Evolutionary conservation across 1,284 basidiomycete genomes (phyloP).

Genomic region (Rhodotorula glutinis): DNA sequence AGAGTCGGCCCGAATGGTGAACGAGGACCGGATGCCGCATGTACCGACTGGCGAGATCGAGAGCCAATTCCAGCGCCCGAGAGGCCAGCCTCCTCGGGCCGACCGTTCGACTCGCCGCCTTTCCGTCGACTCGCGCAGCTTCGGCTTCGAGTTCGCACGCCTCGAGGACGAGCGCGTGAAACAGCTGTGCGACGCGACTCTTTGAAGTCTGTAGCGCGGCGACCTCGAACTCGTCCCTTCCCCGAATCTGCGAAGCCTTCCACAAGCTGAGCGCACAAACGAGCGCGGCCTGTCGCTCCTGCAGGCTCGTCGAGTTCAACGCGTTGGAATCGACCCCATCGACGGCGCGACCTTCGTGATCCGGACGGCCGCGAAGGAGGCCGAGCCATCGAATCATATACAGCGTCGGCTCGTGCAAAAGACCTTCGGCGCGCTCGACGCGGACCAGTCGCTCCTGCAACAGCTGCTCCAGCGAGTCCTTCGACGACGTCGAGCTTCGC

Average conservation of each 20-base stretch:
- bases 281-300: neutral
- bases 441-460: slow-evolving; percentile 19
- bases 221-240: slow-evolving; percentile 3
- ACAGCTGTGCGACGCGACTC: neutral
- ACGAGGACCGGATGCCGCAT: slow-evolving; percentile 13
- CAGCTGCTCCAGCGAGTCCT: slow-evolving; percentile 23
- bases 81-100: neutral
- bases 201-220: neutral
- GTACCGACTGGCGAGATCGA: slow-evolving; percentile 8
- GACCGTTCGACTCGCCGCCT: neutral
- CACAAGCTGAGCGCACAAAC: slow-evolving; percentile 17
- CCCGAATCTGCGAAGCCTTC: slow-evolving; percentile 11
- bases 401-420: slow-evolving; percentile 10
- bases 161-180: slow-evolving; percentile 14
- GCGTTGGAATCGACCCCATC: neutral
- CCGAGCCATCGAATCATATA: slow-evolving; percentile 29
- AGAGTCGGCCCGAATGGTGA: slow-evolving; percentile 12
- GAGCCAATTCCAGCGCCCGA: neutral
- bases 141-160: slow-evolving; percentile 2
- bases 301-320: neutral
- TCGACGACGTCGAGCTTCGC: neutral
- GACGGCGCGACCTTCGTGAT: neutral
- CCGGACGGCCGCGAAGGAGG: neutral
- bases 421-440: slow-evolving; percentile 20
- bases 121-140: neutral